These are phyloP conservation scores for Forsythia suspensa DNA, from an alignment of 257 asterid genomes.

Conservation along the genomic window DNA sequence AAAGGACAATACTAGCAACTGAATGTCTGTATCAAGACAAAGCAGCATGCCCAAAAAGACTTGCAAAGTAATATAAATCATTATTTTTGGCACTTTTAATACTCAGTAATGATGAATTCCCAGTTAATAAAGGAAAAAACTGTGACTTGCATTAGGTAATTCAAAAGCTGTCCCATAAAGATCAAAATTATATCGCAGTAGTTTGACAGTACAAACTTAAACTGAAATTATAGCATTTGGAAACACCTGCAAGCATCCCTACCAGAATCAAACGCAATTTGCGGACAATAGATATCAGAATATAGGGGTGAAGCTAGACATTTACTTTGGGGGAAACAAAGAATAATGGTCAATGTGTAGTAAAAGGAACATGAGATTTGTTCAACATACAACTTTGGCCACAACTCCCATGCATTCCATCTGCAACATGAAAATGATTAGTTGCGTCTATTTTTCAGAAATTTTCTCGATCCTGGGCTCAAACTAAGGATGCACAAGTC, in stretches of 20 bases:
- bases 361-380: not conserved
- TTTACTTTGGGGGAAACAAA: not conserved
- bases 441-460: not conserved
- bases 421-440: not conserved
- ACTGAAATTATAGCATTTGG: not conserved
- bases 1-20: not conserved
- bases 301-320: not conserved
- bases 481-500: not conserved
- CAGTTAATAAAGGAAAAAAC: not conserved
- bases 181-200: not conserved
- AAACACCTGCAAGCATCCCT: not conserved
- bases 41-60: not conserved
- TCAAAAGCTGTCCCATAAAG: not conserved
- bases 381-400: not conserved
- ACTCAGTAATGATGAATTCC: not conserved
- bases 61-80: too few species aligned
- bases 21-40: too few species aligned
- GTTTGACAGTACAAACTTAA: not conserved
- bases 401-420: not conserved
- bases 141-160: not conserved
- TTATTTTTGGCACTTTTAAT: not conserved
- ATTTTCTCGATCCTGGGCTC: not conserved
- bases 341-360: not conserved
- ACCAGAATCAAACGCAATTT: not conserved
- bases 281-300: not conserved